These are phyloP conservation scores for Salix viminalis DNA, from an alignment of 345 rosid genomes.

Conservation along the genomic window DNA sequence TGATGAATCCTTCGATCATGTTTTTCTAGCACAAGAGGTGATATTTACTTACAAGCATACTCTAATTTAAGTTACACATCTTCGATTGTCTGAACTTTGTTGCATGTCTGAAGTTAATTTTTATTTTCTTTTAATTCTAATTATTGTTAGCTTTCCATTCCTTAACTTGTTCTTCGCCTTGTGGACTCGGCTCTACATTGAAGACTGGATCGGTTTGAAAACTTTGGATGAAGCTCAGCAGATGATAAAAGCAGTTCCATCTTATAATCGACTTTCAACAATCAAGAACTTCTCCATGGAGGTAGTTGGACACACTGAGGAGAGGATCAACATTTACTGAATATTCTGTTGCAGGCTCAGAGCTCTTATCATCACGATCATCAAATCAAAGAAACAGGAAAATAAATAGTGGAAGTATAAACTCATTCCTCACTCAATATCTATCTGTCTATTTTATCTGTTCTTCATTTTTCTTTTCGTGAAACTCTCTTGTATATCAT, in stretches of 20 bases:
- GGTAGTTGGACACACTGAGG: constrained; percentile 22
- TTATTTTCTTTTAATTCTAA: background rate
- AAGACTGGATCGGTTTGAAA: constrained; percentile 78
- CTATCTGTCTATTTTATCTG: background rate
- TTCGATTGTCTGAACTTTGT: background rate
- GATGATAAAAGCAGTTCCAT: constrained; percentile 16
- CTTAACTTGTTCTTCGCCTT: background rate
- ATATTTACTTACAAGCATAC: background rate
- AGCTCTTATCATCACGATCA: background rate
- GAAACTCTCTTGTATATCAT: background rate
- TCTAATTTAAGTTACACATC: background rate
- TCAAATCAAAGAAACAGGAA: background rate
- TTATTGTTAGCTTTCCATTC: background rate
- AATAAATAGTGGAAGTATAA: background rate
- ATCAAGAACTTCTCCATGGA: constrained; percentile 25
- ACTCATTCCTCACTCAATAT: background rate
- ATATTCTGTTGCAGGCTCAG: constrained; percentile 12
- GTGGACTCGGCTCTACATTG: constrained; percentile 54
- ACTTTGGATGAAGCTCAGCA: constrained; percentile 45
- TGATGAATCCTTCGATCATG: constrained; percentile 50
- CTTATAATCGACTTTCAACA: constrained; percentile 32
- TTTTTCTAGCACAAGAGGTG: constrained; percentile 70
- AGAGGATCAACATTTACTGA: constrained; percentile 29
- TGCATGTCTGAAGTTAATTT: background rate
- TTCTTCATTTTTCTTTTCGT: background rate